These are phyloP conservation scores for Phytophthora nicotianae DNA, from an alignment of 352 stramenopile species.

Conservation along the genomic window DNA sequence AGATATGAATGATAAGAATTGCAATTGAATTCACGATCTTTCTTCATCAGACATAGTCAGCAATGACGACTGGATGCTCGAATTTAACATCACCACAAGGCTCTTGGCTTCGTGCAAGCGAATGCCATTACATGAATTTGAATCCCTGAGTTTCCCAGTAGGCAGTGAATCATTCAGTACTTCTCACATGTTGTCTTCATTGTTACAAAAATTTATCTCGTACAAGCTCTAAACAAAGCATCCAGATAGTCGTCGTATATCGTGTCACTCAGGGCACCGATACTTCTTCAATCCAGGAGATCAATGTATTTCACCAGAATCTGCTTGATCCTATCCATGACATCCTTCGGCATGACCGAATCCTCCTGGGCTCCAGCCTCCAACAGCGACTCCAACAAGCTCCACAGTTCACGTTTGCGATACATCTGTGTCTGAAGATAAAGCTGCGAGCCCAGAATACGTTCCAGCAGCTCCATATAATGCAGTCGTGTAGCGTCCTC, in stretches of 20 bases:
- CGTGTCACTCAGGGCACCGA: neutral
- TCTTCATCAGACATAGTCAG: too few relatives aligned
- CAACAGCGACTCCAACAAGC: slow-evolving; percentile 57
- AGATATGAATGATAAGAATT: too few relatives aligned
- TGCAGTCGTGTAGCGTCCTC: slow-evolving; percentile 48
- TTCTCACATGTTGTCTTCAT: neutral
- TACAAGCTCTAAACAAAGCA: slow-evolving; percentile 3
- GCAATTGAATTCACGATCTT: too few relatives aligned
- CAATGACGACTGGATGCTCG: too few relatives aligned
- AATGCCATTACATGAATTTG: too few relatives aligned
- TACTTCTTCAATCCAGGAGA: slow-evolving; percentile 53
- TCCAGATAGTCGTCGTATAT: slow-evolving; percentile 7
- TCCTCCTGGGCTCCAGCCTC: slow-evolving; percentile 44
- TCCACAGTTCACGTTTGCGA: slow-evolving; percentile 58
- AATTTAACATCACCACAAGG: too few relatives aligned
- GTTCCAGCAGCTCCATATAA: slow-evolving; percentile 58
- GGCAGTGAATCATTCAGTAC: too few relatives aligned
- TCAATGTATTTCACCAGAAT: slow-evolving; percentile 68
- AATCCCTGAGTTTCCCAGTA: too few relatives aligned
- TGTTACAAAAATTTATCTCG: slow-evolving; percentile 9
- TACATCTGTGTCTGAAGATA: slow-evolving; percentile 62
- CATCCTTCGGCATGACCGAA: slow-evolving; percentile 38
- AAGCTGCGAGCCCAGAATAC: slow-evolving; percentile 44
- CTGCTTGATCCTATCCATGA: slow-evolving; percentile 42
- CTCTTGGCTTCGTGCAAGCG: too few relatives aligned